Base-by-base conservation (phyloP, 2,329 filamentous ascomycete genomes). In the Coleophoma crateriformis region DNA sequence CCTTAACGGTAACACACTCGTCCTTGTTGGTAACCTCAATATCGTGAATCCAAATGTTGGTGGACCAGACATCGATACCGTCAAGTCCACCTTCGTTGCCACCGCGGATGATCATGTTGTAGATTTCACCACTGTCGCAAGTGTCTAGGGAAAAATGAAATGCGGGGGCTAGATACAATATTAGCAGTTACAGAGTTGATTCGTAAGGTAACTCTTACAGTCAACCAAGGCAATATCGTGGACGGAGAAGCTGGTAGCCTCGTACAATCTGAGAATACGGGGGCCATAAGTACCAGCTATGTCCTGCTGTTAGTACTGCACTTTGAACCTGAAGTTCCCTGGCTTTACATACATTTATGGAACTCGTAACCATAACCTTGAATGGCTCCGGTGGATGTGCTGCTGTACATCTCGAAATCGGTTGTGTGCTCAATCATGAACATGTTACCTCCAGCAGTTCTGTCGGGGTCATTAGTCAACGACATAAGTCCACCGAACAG, bases 21-120 rank as follows among this genome's bases (percentile, higher is more conserved):
- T 82, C 78, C 62, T 79, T 81, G 71, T 82, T 82, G 27, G 79
- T 80, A 6, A 82, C 78, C 67, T 76, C 76, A 37, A 82, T 67
- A 61, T 83, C 78, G 59, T 82, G 78, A 47, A 81, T 66, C 73
- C 74, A 78, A 47, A 80, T 71, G 56, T 81, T 79, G 43, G 63
- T 70, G n/a, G 71, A 69, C 65, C 70, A 77, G 3, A 81, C 68
- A 58, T 80, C 75, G 49, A 81, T 70, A 4, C 79, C 79, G 58
- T 82, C 79, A 10, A 81, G 64, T 42, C 75, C 75, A 41, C 76
- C 77, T 49, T 64, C 61, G 49, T 78, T 68, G 3, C 68, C 76
- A 39, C 77, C 77, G 4, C 76, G 71, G 51, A 81, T 75, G 10
- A 72, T 72, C 69, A 79, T 70, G 54, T 79, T 79, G 62, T 79